phyloP scores from a whole-genome alignment of 2,329 filamentous ascomycete species.

The Colletotrichum sp. region DNA sequence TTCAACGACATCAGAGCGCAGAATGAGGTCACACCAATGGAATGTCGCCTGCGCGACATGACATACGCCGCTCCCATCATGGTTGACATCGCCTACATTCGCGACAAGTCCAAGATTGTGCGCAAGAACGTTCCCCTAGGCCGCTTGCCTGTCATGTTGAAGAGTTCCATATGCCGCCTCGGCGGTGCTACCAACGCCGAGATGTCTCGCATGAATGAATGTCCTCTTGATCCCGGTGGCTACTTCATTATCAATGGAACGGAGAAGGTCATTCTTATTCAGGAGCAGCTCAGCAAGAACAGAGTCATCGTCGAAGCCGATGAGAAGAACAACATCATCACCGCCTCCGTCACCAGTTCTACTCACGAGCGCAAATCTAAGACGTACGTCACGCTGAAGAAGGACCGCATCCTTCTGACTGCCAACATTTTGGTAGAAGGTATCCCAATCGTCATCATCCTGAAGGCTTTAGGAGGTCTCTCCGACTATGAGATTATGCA shows the following conservation, averaged over 20 bases:
- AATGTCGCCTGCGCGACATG: constrained; percentile 94
- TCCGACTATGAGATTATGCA: constrained; percentile 95
- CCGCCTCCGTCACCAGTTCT: constrained; percentile 95
- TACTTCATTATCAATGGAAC: constrained; percentile 98
- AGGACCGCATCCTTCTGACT: constrained; percentile 85
- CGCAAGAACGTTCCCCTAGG: constrained; percentile 82
- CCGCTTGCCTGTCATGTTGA: constrained; percentile 94
- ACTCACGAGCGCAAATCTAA: constrained; percentile 98
- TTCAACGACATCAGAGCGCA: constrained; percentile 73
- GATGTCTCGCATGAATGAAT: constrained; percentile 94
- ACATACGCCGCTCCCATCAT: constrained; percentile 97
- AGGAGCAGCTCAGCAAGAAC: constrained; percentile 99
- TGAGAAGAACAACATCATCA: constrained; percentile 89
- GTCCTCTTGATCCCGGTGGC: constrained; percentile 91
- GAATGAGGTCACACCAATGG: constrained; percentile 87
- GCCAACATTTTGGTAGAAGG: constrained; percentile 95
- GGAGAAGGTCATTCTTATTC: constrained; percentile 97
- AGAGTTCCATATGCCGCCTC: constrained; percentile 91
- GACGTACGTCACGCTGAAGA: constrained; percentile 93
- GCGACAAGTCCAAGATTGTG: constrained; percentile 78
- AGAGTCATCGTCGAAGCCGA: constrained; percentile 96
- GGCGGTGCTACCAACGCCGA: constrained; percentile 82
- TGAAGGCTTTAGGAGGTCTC: constrained; percentile 92
- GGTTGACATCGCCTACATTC: constrained; percentile 89
- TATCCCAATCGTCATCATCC: constrained; percentile 90